Base-by-base conservation (phyloP, 2,329 filamentous ascomycete species). In the Fusarium foetens region DNA sequence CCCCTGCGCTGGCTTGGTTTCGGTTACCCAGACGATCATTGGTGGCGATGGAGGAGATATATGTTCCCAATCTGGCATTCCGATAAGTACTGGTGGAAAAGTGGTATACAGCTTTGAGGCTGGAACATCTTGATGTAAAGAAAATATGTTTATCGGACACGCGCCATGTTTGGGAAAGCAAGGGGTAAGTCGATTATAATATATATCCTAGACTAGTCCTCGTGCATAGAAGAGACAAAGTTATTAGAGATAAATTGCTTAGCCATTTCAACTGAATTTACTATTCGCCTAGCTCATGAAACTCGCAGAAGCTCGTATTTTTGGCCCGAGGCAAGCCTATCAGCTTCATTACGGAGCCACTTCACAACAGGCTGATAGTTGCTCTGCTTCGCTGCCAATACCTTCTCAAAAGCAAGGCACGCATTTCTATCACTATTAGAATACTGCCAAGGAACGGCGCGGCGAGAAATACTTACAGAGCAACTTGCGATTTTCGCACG, bases 381-480 rank as follows among this genome's bases (percentile, higher is more conserved):
- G 38, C 91, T 91, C 85, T 97, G 94, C 79, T 92, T 94, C 74
- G 86, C 87, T 52, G 81, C 79, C 75, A 98, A 84, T 33, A 96
- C 90, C 57, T 85, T 83, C 49, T 84, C 80, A 76, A 97, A 97
- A 9, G 94, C 94, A 33, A 85, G 85, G 57, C 90, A 89, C 1
- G 90, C 91, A 66, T 95, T 83, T 84, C 91, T 93, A 76, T 31
- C 36, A 35, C 8, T 12, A 27, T 66, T 35, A 72, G 64, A 23
- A 17, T 16, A 17, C n/a, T 33, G 38, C 14, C 13, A 17, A 49
- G 29, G 53, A 6, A 16, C 8, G 9, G 6, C 17, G 11, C 21
- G 27, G 38, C 21, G 27, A 13, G n/a, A 21, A n/a, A 17, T 13
- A 84, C 89, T 83, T 80, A 92, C 91, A 90, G 91, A 61, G 80